Percentiles rank a stretch among this genome's conserved stretches.
Evolutionary conservation across 2,329 filamentous ascomycete genomes (phyloP).

Genomic region (Cladophialophora immunda): DNA sequence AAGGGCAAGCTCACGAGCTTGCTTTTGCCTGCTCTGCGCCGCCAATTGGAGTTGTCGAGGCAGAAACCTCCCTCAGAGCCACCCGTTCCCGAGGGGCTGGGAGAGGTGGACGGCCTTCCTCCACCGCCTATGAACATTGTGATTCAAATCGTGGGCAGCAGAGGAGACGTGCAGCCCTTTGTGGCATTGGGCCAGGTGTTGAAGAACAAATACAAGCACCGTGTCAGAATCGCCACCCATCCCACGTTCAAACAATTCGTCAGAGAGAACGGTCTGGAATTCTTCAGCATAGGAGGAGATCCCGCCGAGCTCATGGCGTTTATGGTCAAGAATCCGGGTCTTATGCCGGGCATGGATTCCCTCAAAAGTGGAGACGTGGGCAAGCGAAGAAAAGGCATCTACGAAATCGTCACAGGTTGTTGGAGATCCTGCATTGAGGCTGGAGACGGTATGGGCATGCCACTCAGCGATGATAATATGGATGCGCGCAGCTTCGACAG

Average conservation of each 20-base stretch:
- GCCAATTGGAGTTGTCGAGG: constrained; percentile 59
- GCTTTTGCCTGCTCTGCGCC: constrained; percentile 69
- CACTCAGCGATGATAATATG: constrained; percentile 62
- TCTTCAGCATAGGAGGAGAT: constrained; percentile 79
- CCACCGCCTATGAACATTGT: constrained; percentile 73
- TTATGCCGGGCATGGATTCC: constrained; percentile 83
- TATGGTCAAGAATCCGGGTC: constrained; percentile 87
- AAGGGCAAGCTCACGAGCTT: constrained; percentile 71
- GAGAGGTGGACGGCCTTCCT: constrained; percentile 67
- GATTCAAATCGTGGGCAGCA: constrained; percentile 77
- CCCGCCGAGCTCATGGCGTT: constrained; percentile 82
- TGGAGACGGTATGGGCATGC: constrained; percentile 69
- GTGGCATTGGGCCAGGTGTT: constrained; percentile 73
- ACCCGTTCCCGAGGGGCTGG: constrained; percentile 75
- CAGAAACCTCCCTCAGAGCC: constrained; percentile 64
- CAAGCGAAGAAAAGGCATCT: constrained; percentile 76
- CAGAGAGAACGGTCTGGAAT: constrained; percentile 75
- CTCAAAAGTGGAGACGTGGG: constrained; percentile 79
- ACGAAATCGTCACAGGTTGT: constrained; percentile 81
- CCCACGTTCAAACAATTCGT: constrained; percentile 73
- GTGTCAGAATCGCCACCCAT: constrained; percentile 78
- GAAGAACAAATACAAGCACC: constrained; percentile 71
- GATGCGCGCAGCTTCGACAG: constrained; percentile 51
- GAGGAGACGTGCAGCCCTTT: constrained; percentile 80
- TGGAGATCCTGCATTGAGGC: constrained; percentile 87